Conservation (phyloP, 257 asterid species). For the Penstemon newberryi region DNA sequence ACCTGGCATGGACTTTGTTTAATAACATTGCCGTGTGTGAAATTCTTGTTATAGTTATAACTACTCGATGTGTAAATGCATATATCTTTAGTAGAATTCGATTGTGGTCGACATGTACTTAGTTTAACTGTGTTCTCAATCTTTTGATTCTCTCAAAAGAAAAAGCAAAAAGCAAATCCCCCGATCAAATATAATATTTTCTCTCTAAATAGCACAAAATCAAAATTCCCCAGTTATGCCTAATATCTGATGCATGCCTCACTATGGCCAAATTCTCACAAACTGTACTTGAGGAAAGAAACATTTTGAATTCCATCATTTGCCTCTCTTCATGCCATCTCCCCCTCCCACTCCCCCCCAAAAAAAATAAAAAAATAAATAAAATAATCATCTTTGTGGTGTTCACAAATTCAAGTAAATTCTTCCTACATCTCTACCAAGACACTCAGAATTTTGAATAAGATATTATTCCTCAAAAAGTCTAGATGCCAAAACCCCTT, state of each 20-base stretch:
- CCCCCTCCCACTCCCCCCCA: neutral
- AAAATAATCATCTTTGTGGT: neutral
- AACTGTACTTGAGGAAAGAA: neutral
- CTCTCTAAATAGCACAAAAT: neutral
- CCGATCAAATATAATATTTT: neutral
- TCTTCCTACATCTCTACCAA: neutral
- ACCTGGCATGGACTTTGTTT: slow-evolving; percentile 26
- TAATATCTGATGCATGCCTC: neutral
- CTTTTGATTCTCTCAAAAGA: slow-evolving; percentile 1
- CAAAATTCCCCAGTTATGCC: neutral
- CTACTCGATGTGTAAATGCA: neutral
- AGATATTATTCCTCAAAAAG: neutral
- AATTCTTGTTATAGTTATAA: neutral
- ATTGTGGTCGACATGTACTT: neutral
- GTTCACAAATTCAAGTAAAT: no score
- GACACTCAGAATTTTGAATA: neutral
- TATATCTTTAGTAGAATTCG: neutral
- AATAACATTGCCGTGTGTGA: slow-evolving; percentile 5
- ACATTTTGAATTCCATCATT: slow-evolving; percentile 4
- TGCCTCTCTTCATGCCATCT: neutral
- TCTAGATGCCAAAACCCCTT: no score
- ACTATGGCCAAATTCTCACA: neutral
- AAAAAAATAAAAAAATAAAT: no score
- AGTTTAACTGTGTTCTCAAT: slow-evolving; percentile 8
- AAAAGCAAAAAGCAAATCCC: no score